These are phyloP conservation scores for Stellera chamaejasme DNA, from an alignment of 345 rosid species.

Conservation along the genomic window DNA sequence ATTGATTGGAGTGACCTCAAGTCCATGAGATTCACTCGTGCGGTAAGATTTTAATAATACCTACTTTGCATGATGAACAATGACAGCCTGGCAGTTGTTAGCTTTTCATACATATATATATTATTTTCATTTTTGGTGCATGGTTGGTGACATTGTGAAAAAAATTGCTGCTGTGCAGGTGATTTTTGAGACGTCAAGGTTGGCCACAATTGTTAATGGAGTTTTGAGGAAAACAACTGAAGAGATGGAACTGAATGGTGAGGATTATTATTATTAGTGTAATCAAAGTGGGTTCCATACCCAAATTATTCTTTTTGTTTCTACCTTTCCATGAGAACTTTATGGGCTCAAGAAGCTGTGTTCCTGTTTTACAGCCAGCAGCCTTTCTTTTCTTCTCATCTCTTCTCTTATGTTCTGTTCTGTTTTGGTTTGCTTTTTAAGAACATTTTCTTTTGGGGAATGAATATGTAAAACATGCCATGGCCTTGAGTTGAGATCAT, in stretches of 20 bases:
- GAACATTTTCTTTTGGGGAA: not conserved
- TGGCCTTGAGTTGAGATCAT: constrained; percentile 21
- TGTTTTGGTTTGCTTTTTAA: too few species aligned
- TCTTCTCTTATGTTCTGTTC: too few species aligned
- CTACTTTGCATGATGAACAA: too few species aligned
- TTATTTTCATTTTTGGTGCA: not conserved
- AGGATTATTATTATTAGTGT: constrained; percentile 2
- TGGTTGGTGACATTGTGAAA: not conserved
- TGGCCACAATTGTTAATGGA: constrained; percentile 81
- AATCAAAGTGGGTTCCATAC: constrained; percentile 13
- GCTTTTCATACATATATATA: not conserved
- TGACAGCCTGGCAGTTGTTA: not conserved
- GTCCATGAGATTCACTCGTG: constrained; percentile 81
- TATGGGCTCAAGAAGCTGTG: constrained; percentile 27
- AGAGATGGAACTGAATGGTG: constrained; percentile 78
- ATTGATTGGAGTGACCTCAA: constrained; percentile 56
- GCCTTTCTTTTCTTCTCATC: not conserved
- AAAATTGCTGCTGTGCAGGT: constrained; percentile 28
- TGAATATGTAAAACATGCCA: constrained; percentile 7
- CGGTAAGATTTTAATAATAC: constrained; percentile 36
- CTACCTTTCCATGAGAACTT: constrained; percentile 7
- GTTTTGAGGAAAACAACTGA: constrained; percentile 67
- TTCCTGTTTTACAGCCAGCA: constrained; percentile 6
- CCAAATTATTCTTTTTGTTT: constrained; percentile 1
- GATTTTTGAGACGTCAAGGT: constrained; percentile 70